Evolutionary conservation across 1,139 yeast species (phyloP), one percentile per base, ranked within the genome.

Genomic region (Zygosaccharomyces sapae): DNA sequence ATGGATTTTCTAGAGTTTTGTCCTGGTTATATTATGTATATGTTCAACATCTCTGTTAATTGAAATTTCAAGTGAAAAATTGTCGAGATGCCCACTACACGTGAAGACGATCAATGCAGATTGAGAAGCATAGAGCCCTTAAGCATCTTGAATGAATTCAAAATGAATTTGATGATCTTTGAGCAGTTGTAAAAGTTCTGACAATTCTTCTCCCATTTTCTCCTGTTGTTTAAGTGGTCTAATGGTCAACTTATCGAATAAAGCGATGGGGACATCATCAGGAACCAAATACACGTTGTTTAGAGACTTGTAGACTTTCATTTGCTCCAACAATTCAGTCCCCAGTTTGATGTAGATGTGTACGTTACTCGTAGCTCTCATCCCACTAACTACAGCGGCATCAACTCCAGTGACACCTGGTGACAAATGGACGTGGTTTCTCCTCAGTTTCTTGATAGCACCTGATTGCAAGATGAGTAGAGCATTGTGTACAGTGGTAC

Each of bases 361-460:
- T 0, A 83, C 79, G 38, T 77, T 72, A 50, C 86, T 74, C 46
- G 71, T 70, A n/a, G 65, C 59, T 44, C 97, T 71, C 70, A 88
- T 77, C 0, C 97, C 97, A 50, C 92, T 81, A 5, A 83, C 71
- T 3, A 80, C 79, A 2, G 53, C 50, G 1, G 49, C 41, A 38
- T 63, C 67, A 1, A 57, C 50, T 53, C 71, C 58, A 49, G 62
- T 47, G 4, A 64, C 51, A 16, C 80, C 81, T 1, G 71, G 56
- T 2, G 90, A 81, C 61, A 92, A 74, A 66, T 92, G 98, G 19
- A 92, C 80, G 65, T 92, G 98, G 55, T 84, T 83, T 56, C 98
- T 70, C 29, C 65, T 69, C 96, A 89, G 87, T 46, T 68, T 71
- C 24, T 76, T 74, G 27, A 92, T 69, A 3, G 30, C 44, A 0